Evolutionary conservation across 768 basidiomycete species (phyloP).

Genomic region (Psilocybe tampanensis): DNA sequence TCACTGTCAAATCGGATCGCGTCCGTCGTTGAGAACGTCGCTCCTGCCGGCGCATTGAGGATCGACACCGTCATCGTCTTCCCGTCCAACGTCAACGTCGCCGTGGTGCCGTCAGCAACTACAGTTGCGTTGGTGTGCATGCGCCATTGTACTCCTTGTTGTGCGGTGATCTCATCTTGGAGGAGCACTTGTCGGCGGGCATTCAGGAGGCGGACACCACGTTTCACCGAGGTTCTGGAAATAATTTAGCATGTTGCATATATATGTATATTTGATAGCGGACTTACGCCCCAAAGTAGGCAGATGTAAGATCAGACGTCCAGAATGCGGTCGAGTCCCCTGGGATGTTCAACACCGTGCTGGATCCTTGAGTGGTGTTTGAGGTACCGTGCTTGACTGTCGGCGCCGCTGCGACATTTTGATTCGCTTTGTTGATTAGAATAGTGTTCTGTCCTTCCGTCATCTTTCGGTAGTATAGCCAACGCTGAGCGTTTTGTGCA

Average conservation of each 20-base stretch:
- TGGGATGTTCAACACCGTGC: conserved; percentile 71
- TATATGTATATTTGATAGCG: not conserved
- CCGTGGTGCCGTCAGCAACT: conserved; percentile 55
- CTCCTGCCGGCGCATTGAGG: conserved; percentile 68
- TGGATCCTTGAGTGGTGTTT: conserved; percentile 77
- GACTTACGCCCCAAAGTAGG: conserved; percentile 75
- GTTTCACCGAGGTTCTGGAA: conserved; percentile 67
- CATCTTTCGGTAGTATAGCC: conserved; percentile 95
- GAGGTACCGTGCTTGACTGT: conserved; percentile 52
- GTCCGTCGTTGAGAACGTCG: conserved; percentile 54
- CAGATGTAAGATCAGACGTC: conserved; percentile 73
- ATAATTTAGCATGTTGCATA: conserved; percentile 17
- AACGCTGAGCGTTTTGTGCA: conserved; percentile 67
- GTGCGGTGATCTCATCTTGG: conserved; percentile 84
- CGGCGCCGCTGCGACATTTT: conserved; percentile 73
- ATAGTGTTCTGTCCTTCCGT: conserved; percentile 98
- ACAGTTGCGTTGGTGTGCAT: conserved; percentile 96
- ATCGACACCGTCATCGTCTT: conserved; percentile 69
- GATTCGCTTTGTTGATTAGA: conserved; percentile 74
- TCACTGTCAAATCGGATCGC: conserved; percentile 64
- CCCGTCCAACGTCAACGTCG: conserved; percentile 73
- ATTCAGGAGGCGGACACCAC: conserved; percentile 86
- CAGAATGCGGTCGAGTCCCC: conserved; percentile 79
- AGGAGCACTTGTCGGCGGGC: conserved; percentile 84
- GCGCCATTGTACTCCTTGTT: conserved; percentile 75